Conservation (phyloP, 306 rosid genomes). For the Arachis stenosperma region DNA sequence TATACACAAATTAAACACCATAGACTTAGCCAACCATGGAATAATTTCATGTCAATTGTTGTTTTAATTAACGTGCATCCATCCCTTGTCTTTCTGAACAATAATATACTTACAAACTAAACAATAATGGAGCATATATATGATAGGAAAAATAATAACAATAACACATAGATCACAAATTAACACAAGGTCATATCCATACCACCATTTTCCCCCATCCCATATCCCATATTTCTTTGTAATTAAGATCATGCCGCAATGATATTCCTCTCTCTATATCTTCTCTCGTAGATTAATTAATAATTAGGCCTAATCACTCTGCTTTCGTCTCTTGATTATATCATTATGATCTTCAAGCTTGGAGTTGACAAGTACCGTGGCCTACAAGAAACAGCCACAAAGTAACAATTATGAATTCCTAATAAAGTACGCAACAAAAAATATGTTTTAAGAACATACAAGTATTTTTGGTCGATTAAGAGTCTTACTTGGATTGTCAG, state of each 20-base stretch:
- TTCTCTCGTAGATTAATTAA: not conserved
- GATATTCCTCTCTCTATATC: not conserved
- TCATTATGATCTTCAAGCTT: constrained; percentile 20
- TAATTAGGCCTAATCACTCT: not conserved
- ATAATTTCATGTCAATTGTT: too few relatives aligned
- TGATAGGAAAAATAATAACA: not conserved
- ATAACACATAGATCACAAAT: not conserved
- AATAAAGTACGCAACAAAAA: too few relatives aligned
- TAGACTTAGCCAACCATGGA: too few relatives aligned
- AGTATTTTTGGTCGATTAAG: not conserved
- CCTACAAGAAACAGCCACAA: constrained; percentile 32
- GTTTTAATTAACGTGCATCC: too few relatives aligned
- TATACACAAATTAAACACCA: too few relatives aligned
- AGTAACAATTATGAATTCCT: too few relatives aligned
- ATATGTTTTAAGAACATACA: too few relatives aligned
- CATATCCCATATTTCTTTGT: too few relatives aligned
- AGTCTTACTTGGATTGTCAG: constrained; percentile 62
- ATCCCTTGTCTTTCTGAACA: not conserved
- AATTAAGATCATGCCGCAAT: not conserved
- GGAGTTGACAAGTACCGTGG: constrained; percentile 42
- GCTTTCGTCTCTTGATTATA: not conserved
- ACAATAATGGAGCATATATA: not conserved
- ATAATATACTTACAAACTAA: constrained; percentile 34
- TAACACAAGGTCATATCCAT: not conserved
- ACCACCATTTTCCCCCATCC: not conserved